phyloP scores from a whole-genome alignment of 192 early-diverging fungal genomes.

The Powellomyces hirtus region DNA sequence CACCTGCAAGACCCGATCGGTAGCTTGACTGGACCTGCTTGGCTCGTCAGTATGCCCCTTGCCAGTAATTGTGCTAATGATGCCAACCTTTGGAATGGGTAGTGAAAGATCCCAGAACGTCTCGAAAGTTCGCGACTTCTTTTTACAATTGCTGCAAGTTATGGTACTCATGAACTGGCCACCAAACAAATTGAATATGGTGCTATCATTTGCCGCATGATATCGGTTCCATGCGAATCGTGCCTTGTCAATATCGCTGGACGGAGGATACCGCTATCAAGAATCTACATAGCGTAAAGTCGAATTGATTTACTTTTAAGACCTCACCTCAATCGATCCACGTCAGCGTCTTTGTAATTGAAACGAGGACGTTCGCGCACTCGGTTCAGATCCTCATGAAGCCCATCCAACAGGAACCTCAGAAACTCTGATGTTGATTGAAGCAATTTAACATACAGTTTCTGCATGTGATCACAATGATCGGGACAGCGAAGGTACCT shows the following conservation, averaged over 20 bases:
- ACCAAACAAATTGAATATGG: slow-evolving; percentile 54
- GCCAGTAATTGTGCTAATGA: background rate
- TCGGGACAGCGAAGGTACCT: slow-evolving; percentile 19
- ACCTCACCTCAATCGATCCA: slow-evolving; percentile 19
- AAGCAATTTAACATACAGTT: background rate
- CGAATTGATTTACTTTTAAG: background rate
- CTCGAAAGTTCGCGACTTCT: slow-evolving; percentile 52
- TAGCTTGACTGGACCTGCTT: background rate
- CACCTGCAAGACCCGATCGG: background rate
- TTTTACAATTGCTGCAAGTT: slow-evolving; percentile 41
- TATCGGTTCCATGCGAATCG: slow-evolving; percentile 47
- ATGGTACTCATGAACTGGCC: slow-evolving; percentile 53
- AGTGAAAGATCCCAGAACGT: slow-evolving; percentile 60
- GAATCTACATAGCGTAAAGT: background rate
- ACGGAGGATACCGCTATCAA: background rate
- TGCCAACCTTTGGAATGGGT: slow-evolving; percentile 52
- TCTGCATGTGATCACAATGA: background rate
- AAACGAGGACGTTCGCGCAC: slow-evolving; percentile 29
- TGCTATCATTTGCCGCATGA: slow-evolving; percentile 30
- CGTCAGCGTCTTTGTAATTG: slow-evolving; percentile 43
- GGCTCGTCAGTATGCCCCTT: background rate
- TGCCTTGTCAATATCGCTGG: slow-evolving; percentile 47
- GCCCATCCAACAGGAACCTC: slow-evolving; percentile 46
- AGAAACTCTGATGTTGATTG: slow-evolving; percentile 41
- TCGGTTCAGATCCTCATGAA: slow-evolving; percentile 54